Base-by-base conservation (phyloP, 768 basidiomycete genomes). In the Phylloporus rhodoxanthus region DNA sequence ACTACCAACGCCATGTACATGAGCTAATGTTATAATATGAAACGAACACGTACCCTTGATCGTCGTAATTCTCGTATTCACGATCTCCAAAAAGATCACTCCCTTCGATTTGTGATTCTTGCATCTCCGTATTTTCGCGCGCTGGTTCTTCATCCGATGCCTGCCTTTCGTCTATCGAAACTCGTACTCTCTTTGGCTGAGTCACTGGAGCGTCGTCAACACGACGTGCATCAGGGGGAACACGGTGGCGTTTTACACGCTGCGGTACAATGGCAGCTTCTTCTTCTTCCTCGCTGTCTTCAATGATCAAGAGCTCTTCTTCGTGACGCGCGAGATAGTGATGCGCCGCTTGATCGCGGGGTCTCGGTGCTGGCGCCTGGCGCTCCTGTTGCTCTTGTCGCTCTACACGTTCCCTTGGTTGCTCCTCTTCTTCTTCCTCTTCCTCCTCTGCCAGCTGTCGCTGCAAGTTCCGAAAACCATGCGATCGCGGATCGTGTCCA, bases 401-500 rank as follows among this genome's bases (percentile, higher is more conserved):
- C 38, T 36, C 42, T 29, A 32, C 33, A 17, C 48, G 47, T 26
- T 45, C n/a, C 52, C 52, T 17, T 19, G 8, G 29, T 11, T 30
- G 20, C 7, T 53, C 53, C 7, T 48, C 59, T 0, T 50, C 57
- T 0, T 56, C 63, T 0, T 55, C 48, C 0, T 42, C 60, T 0
- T 62, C 63, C 1, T 54, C 54, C 3, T 54, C 45, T 7, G 15
- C 26, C 3, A 19, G 15, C 11, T 32, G 20, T 42, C 3, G 39
- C 17, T 50, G 38, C 15, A 41, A 28, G 10, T n/a, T 4, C 34
- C 20, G 1, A 37, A 37, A 28, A 7, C 23, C 39, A 40, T 48
- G 64, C 23, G 55, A 54, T 1, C 70, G 68, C 23, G 41, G 45
- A 43, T 67, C 60, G 1, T 57, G 47, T 15, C 65, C 65, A 1